Evolutionary conservation across 305 asterid genomes (phyloP).

Genomic region (Solanum hybrid): DNA sequence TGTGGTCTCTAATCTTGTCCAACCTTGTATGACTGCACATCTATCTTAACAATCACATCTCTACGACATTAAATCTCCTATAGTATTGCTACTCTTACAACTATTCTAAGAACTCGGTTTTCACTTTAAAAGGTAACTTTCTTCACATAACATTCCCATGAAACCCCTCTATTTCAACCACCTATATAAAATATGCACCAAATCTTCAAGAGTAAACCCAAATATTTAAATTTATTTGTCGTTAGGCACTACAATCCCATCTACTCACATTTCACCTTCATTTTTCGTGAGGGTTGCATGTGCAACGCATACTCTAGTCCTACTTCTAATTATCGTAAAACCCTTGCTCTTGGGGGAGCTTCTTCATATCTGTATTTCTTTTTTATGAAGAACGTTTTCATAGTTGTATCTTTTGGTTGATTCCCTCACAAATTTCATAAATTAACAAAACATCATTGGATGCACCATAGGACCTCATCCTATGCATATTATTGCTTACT

Average conservation of each 20-base stretch:
- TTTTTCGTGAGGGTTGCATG: not conserved
- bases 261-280: not conserved
- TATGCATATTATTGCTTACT: not conserved
- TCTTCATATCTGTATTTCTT: not conserved
- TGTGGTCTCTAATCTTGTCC: not conserved
- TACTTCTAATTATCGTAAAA: not conserved
- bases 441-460: not conserved
- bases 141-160: not conserved
- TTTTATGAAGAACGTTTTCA: not conserved
- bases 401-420: not conserved
- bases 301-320: not conserved
- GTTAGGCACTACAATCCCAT: not conserved
- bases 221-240: not conserved
- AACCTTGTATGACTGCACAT: not conserved
- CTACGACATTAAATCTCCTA: not conserved
- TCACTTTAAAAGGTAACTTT: not conserved
- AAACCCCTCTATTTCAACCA: not conserved
- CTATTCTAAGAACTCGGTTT: not conserved
- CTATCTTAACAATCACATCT: not conserved
- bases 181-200: not conserved
- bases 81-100: not conserved
- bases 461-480: not conserved
- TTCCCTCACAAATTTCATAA: not conserved
- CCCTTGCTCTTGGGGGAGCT: not conserved
- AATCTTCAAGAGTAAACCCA: not conserved